Evolutionary conservation across 2,329 filamentous ascomycete species (phyloP).

Genomic region (Blastomyces silverae): DNA sequence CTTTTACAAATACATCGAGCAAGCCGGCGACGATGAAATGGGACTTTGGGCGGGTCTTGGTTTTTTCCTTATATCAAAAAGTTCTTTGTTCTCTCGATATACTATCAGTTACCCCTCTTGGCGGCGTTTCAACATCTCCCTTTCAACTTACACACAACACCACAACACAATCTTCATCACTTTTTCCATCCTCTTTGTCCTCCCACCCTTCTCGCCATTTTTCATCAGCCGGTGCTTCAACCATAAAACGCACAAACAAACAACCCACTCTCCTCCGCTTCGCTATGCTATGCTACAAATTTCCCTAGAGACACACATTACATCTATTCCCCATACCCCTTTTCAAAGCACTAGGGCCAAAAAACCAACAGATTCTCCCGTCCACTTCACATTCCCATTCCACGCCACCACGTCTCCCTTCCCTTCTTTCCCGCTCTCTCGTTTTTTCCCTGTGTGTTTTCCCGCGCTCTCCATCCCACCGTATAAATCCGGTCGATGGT

Average conservation of each 20-base stretch:
- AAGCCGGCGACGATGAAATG: not conserved
- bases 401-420: not conserved
- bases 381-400: not conserved
- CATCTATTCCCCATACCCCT: not conserved
- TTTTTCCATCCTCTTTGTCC: too few relatives aligned
- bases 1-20: not conserved
- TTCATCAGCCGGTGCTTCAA: too few relatives aligned
- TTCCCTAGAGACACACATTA: not conserved
- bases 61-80: not conserved
- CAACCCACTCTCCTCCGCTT: not conserved
- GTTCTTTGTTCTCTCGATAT: not conserved
- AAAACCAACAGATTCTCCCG: not conserved
- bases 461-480: conserved; percentile 1
- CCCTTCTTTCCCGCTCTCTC: not conserved
- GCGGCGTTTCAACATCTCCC: not conserved
- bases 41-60: not conserved
- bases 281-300: not conserved
- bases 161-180: too few relatives aligned
- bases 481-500: conserved; percentile 1
- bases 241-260: not conserved
- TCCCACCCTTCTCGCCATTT: not conserved
- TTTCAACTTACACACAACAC: not conserved
- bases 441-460: not conserved
- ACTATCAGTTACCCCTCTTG: not conserved
- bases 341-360: not conserved